Percentiles rank a stretch among this genome's conserved stretches.
These are phyloP conservation scores for Entonaema liquescens DNA, from an alignment of 495 filamentous ascomycete species.

Conservation along the genomic window DNA sequence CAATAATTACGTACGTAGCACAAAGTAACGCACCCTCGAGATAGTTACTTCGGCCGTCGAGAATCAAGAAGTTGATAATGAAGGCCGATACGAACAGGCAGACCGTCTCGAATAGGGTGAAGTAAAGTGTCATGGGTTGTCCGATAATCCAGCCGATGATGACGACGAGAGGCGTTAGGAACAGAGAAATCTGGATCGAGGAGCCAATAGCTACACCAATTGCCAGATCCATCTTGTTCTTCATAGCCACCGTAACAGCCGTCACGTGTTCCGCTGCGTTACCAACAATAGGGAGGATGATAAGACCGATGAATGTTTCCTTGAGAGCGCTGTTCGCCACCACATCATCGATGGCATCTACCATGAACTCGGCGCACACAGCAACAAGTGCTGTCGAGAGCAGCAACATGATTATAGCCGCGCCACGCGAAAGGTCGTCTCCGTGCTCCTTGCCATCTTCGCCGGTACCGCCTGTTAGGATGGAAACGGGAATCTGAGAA, in stretches of 20 bases:
- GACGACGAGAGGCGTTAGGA: constrained; percentile 88
- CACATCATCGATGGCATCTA: constrained; percentile 79
- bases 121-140: constrained; percentile 87
- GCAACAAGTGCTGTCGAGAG: constrained; percentile 82
- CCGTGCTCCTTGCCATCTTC: constrained; percentile 56
- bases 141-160: constrained; percentile 87
- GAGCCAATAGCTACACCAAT: constrained; percentile 90
- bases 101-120: constrained; percentile 91
- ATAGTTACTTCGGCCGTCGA: constrained; percentile 90
- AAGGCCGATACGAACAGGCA: constrained; percentile 86
- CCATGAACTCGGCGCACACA: constrained; percentile 87
- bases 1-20: constrained; percentile 84
- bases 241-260: constrained; percentile 84
- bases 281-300: constrained; percentile 88
- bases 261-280: constrained; percentile 95
- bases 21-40: constrained; percentile 84
- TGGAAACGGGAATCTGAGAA: constrained; percentile 49
- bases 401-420: constrained; percentile 77
- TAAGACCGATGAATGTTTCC: constrained; percentile 86
- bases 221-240: constrained; percentile 96
- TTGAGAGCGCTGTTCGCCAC: constrained; percentile 68
- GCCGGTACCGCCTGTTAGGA: constrained; percentile 45
- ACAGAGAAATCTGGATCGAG: constrained; percentile 89
- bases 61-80: constrained; percentile 87
- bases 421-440: constrained; percentile 72